These are phyloP conservation scores for Vaccinium corymbosum DNA, from an alignment of 148 eudicot species.

Conservation along the genomic window DNA sequence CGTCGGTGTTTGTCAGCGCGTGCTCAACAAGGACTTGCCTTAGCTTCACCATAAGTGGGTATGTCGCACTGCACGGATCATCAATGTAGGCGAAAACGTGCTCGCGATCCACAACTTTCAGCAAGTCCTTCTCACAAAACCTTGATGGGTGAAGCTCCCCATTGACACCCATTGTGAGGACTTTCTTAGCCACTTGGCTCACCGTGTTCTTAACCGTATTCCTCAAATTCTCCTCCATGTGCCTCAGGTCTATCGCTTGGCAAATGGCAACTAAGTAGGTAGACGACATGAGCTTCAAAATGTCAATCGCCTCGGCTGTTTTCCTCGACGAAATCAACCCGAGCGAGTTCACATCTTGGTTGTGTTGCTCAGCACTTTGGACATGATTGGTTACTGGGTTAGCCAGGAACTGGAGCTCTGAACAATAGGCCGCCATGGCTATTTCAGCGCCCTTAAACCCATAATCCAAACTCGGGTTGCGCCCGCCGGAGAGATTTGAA, in stretches of 20 bases:
- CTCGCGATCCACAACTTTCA: conserved; percentile 24
- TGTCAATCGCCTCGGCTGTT: conserved; percentile 28
- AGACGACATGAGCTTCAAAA: conserved; percentile 28
- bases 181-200: conserved; percentile 25
- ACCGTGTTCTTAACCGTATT: conserved; percentile 25
- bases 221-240: conserved; percentile 31
- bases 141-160: conserved; percentile 30
- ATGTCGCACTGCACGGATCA: conserved; percentile 26
- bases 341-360: conserved; percentile 31
- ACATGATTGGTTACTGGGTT: conserved; percentile 31
- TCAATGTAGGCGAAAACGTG: conserved; percentile 21
- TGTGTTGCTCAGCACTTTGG: conserved; percentile 33
- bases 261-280: conserved; percentile 26
- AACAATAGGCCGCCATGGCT: conserved; percentile 32
- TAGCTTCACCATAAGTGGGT: conserved; percentile 27
- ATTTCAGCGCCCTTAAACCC: conserved; percentile 32
- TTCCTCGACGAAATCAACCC: conserved; percentile 29
- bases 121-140: conserved; percentile 29
- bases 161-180: conserved; percentile 17
- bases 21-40: conserved; percentile 31
- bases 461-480: conserved; percentile 31
- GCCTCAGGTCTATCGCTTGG: conserved; percentile 30
- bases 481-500: conserved; percentile 27
- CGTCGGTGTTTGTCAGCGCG: conserved; percentile 18
- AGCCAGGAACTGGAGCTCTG: conserved; percentile 29